Base-by-base conservation (phyloP, 1,284 basidiomycete genomes). In the Boletus smithii region DNA sequence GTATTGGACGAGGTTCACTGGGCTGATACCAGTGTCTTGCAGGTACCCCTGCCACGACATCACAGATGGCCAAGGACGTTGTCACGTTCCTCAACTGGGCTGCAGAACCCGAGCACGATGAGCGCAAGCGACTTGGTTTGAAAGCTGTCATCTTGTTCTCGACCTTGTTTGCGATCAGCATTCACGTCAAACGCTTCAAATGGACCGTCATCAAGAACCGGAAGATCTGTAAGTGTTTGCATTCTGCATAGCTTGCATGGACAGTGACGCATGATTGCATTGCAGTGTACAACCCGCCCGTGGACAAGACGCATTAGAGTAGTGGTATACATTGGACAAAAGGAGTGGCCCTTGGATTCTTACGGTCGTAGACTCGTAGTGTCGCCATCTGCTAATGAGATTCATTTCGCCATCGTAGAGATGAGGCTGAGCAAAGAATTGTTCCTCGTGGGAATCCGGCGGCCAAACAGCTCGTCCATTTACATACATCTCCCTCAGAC, bases 21-120 rank as follows among this genome's bases (percentile, higher is more conserved):
- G 10, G 26, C 17, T 65, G 33, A 52, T 39, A 7, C n/a, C 16
- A 16, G n/a, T 29, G 20, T 30, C 17, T 41, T 46, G 18, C 49
- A 91, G 92, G 91, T 47, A 99, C 97, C 5, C 93, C 95, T 9
- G 91, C 95, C 10, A 99, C 95, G 41, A 89, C 94, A 9, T 91
- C 91, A n/a, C 97, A 99, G 71, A 95, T 99, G 94, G 95, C 97
- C 59, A 99, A 99, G 81, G 97, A 99, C 63, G 94, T 99, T 42
- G 83, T 84, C 33, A 92, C 89, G 3, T 99, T 99, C 87, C 74
- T 99, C 51, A 83, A 81, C 72, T 97, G 92, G 92, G 89, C 91
- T 35, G 82, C 95, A 50, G 97, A 99, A 72, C 97, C 97, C 23
- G 97, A 99, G 72, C 91, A 95, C 68, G 97, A 99, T 68, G 86